A percentile compares a stretch with the other conserved stretches of the same genome.
Conservation (phyloP, 441 rosid genomes). For the Erodium texanum region DNA sequence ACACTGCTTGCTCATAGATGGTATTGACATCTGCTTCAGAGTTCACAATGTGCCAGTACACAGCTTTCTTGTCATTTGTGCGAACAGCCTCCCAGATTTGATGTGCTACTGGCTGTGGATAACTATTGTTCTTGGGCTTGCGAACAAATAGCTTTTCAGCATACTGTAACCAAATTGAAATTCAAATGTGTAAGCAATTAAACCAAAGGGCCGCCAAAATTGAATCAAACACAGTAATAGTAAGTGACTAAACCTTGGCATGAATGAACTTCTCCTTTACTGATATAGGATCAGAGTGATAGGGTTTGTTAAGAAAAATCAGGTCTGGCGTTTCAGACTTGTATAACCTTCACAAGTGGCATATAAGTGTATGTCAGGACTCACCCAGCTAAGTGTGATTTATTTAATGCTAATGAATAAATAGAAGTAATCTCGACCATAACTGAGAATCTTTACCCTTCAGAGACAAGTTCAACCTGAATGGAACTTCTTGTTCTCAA, state of each 20-base stretch:
- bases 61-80: slow-evolving; percentile 84
- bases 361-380: slow-evolving; percentile 22
- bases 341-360: slow-evolving; percentile 38
- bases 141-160: slow-evolving; percentile 87
- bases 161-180: slow-evolving; percentile 62
- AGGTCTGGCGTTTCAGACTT: slow-evolving; percentile 58
- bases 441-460: slow-evolving; percentile 44
- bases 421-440: slow-evolving; percentile 13
- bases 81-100: slow-evolving; percentile 91
- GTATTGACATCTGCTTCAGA: slow-evolving; percentile 66
- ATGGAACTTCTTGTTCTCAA: slow-evolving; percentile 75
- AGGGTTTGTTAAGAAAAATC: slow-evolving; percentile 56
- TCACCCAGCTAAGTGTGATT: slow-evolving; percentile 12
- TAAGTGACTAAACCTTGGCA: slow-evolving; percentile 55
- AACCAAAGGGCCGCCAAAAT: not conserved
- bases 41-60: slow-evolving; percentile 72
- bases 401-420: slow-evolving; percentile 12
- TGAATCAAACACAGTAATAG: slow-evolving; percentile 4
- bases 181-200: no score
- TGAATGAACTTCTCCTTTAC: slow-evolving; percentile 97
- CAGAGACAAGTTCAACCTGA: slow-evolving; percentile 54
- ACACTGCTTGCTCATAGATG: slow-evolving; percentile 51
- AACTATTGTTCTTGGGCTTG: slow-evolving; percentile 52
- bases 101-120: slow-evolving; percentile 46
- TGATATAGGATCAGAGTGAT: slow-evolving; percentile 67